A percentile compares a stretch with the other conserved stretches of the same genome.
phyloP scores from a whole-genome alignment of 805 yeast species.

The Alloascoidea hylecoeti region DNA sequence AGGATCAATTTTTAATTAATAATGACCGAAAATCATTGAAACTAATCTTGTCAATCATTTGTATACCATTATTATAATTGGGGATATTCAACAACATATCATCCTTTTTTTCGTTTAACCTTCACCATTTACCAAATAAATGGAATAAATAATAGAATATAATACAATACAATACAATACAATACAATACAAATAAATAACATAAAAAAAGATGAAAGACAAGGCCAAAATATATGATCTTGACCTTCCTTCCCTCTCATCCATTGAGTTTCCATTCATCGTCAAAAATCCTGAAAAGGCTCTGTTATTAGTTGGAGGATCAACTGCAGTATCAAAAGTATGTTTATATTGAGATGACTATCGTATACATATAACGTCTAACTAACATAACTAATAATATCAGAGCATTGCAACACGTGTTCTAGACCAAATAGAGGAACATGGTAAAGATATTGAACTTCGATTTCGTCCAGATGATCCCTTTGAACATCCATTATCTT shows the following conservation, averaged over 20 bases:
- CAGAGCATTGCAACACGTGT: too few relatives aligned
- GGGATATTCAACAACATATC: not conserved
- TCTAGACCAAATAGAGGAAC: too few relatives aligned
- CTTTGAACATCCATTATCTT: constrained; percentile 34
- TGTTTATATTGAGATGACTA: constrained; percentile 3
- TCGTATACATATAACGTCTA: not conserved
- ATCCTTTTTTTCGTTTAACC: not conserved
- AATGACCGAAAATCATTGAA: too few relatives aligned
- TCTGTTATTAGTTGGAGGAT: constrained; percentile 33
- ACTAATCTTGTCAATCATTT: too few relatives aligned
- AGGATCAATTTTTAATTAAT: too few relatives aligned
- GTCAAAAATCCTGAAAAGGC: constrained; percentile 35
- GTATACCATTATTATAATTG: too few relatives aligned
- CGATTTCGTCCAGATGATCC: constrained; percentile 19
- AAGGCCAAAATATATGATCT: constrained; percentile 42
- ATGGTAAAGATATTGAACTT: constrained; percentile 14
- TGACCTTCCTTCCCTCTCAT: constrained; percentile 60
- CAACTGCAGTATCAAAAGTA: constrained; percentile 22
- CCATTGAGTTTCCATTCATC: constrained; percentile 67
- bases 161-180: constrained; percentile 6
- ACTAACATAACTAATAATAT: too few relatives aligned
- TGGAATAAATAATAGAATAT: constrained; percentile 7
- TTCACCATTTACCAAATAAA: not conserved
- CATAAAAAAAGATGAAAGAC: constrained; percentile 9
- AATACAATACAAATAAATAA: constrained; percentile 3